These are phyloP conservation scores for Pleomassaria siparia DNA, from an alignment of 2,329 filamentous ascomycete genomes.

Conservation along the genomic window DNA sequence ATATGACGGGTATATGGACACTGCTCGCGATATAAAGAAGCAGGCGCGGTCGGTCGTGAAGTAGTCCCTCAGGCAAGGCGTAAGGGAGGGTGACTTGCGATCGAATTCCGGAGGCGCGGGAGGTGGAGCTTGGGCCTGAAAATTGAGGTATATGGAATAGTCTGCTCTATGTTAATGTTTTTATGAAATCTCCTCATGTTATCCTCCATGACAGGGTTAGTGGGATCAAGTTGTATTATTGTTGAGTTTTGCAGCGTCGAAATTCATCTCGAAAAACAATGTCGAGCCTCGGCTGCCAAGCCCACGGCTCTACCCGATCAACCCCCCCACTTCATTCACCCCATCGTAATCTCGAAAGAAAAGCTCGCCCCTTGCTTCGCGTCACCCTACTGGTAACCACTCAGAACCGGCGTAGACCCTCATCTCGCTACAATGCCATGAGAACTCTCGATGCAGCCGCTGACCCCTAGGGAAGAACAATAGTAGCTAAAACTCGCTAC, in stretches of 20 bases:
- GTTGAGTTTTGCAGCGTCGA: too few relatives aligned
- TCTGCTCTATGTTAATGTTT: too few relatives aligned
- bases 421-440: conserved; percentile 1
- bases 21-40: conserved; percentile 36
- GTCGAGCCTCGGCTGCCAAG: conserved; percentile 19
- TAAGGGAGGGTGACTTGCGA: conserved; percentile 28
- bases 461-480: conserved; percentile 13
- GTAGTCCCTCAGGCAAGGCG: conserved; percentile 31
- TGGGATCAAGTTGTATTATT: too few relatives aligned
- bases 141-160: too few relatives aligned
- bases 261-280: too few relatives aligned
- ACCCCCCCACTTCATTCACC: conserved; percentile 14
- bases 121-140: too few relatives aligned
- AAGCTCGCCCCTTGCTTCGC: neutral
- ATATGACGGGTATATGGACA: conserved; percentile 30
- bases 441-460: conserved; percentile 4
- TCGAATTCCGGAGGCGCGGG: conserved; percentile 10
- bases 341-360: conserved; percentile 6
- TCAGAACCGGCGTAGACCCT: neutral
- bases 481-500: conserved; percentile 12
- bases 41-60: too few relatives aligned
- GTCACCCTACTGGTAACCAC: neutral
- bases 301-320: conserved; percentile 16
- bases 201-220: too few relatives aligned
- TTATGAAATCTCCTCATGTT: too few relatives aligned